Evolutionary conservation across 2,329 filamentous ascomycete species (phyloP).

Genomic region (Calonectria pseudoturangicola): DNA sequence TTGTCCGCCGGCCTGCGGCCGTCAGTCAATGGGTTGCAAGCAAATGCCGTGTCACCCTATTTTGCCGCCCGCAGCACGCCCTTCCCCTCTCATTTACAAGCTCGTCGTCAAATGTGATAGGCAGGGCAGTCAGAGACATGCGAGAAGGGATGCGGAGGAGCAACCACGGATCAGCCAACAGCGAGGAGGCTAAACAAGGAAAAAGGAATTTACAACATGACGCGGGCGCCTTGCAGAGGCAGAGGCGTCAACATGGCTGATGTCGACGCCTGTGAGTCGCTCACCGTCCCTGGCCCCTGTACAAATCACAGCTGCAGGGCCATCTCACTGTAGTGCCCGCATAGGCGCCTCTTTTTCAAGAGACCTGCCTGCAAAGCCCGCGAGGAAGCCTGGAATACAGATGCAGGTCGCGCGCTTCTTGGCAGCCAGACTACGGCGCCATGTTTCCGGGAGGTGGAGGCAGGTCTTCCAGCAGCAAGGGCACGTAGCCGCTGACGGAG

Average conservation of each 20-base stretch:
- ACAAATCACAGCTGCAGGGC: conserved; percentile 15
- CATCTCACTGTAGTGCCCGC: conserved; percentile 12
- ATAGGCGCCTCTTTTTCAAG: conserved; percentile 14
- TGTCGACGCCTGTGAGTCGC: conserved; percentile 27
- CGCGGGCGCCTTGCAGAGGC: conserved; percentile 8
- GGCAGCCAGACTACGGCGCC: conserved; percentile 23
- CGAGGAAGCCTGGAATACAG: conserved; percentile 18
- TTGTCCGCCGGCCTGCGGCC: conserved; percentile 1
- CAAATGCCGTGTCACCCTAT: conserved; percentile 13
- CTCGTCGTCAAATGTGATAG: conserved; percentile 4
- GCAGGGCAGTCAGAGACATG: neutral
- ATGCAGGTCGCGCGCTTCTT: conserved; percentile 27
- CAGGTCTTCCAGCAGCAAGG: neutral
- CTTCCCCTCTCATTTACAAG: conserved; percentile 35
- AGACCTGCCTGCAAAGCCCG: neutral
- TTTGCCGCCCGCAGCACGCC: conserved; percentile 35
- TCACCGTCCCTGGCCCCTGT: conserved; percentile 11
- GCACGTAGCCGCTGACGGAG: neutral
- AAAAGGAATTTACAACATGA: conserved; percentile 30
- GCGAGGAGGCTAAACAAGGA: neutral
- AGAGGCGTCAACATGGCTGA: conserved; percentile 14
- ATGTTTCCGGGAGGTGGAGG: conserved; percentile 18
- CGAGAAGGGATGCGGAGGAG: conserved; percentile 17
- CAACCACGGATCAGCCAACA: neutral
- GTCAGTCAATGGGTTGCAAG: conserved; percentile 15